Evolutionary conservation across 2,329 filamentous ascomycete species (phyloP).

Genomic region (Monilinia fructigena): DNA sequence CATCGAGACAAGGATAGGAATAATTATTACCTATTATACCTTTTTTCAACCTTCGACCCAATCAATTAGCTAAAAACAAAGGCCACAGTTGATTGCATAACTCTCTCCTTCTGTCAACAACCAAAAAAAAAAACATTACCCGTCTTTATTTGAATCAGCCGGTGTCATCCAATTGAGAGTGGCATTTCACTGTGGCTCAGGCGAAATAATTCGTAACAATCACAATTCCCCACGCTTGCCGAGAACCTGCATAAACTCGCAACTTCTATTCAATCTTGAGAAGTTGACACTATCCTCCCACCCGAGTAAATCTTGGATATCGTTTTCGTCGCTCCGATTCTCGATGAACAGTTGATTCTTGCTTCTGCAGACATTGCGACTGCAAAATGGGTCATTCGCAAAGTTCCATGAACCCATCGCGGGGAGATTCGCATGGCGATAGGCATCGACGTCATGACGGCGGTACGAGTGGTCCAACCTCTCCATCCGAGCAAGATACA

Average conservation of each 20-base stretch:
- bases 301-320: conserved; percentile 23
- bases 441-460: conserved; percentile 29
- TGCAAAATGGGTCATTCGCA: conserved; percentile 38
- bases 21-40: no score
- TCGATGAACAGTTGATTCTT: conserved; percentile 36
- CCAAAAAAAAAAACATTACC: conserved; percentile 1
- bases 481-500: conserved; percentile 31
- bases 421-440: conserved; percentile 34
- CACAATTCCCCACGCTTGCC: conserved; percentile 34
- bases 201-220: conserved; percentile 20
- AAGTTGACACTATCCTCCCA: conserved; percentile 14
- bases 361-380: conserved; percentile 31
- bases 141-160: conserved; percentile 29
- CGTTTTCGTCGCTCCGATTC: conserved; percentile 5
- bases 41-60: no score
- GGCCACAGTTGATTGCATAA: conserved; percentile 30
- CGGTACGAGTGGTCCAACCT: conserved; percentile 31
- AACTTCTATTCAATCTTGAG: conserved; percentile 27
- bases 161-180: conserved; percentile 28
- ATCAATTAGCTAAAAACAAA: conserved; percentile 3
- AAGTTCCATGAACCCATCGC: conserved; percentile 36
- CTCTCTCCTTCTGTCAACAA: neutral
- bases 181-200: conserved; percentile 26
- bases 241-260: conserved; percentile 33
- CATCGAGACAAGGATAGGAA: conserved; percentile 3